Base-by-base conservation (phyloP, 495 filamentous ascomycete species). In the Bryoglossum gracile region DNA sequence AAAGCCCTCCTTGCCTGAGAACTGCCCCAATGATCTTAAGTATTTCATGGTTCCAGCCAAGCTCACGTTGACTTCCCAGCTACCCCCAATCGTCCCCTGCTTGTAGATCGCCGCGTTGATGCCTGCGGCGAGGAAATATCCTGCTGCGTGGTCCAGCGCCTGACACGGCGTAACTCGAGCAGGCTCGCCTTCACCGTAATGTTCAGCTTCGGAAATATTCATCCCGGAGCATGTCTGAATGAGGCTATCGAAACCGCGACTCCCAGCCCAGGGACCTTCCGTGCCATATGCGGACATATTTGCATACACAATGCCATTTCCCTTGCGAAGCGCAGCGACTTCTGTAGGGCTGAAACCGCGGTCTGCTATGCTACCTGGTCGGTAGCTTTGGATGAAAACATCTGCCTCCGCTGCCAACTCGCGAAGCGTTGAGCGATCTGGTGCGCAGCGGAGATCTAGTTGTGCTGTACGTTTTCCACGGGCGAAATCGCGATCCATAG, bases 11-110 rank as follows among this genome's bases (percentile, higher is more conserved):
- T 65, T 62, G 0, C 62, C 63, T 1, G 71, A 54, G 56, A 77
- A 78, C 51, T 74, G 65, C 0, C 77, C 76, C 9, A 79, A 56
- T 3, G 67, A 66, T 43, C 76, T 70, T 42, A 82, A 66, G 26
- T 73, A 71, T 24, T 77, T 69, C 53, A 75, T 69, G 57, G 78
- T 78, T 44, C 78, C 72, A 61, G 73, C 73, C 28, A 80, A 59
- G 2, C 68, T 73, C 3, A 72, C 68, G 35, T 69, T 70, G 42
- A 70, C 73, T 54, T 73, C 70, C 48, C 70, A 76, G 0, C 69
- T 71, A 2, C 75, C 75, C 10, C 71, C 73, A 13, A 57, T 51
- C 33, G 61, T 67, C 5, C 71, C 70, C 10, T 72, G 68, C 50
- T 71, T 60, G 52, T 73, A 73, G 8, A 79, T 63, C n/a, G 73